Conservation (phyloP, 768 basidiomycete genomes). For the Pulveroboletus sp. region DNA sequence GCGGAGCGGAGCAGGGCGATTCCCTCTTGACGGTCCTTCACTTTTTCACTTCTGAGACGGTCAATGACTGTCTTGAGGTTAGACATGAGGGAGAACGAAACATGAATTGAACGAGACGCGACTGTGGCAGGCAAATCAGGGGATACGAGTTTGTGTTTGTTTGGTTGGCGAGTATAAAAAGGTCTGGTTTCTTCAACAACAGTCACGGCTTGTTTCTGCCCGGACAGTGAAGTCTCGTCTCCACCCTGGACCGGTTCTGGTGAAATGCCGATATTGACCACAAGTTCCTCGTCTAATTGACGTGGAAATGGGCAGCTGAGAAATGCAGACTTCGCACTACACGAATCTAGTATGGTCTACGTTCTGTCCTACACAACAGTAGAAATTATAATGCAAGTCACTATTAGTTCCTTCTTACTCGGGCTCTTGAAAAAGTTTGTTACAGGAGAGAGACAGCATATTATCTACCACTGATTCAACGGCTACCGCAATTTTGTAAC, state of each 20-base stretch:
- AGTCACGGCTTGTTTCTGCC: conserved; percentile 68
- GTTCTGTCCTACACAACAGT: conserved; percentile 32
- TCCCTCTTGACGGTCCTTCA: conserved; percentile 69
- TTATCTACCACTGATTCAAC: too few species aligned
- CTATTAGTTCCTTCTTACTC: too few species aligned
- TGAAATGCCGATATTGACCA: conserved; percentile 61
- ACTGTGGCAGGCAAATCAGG: conserved; percentile 13
- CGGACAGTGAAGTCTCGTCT: conserved; percentile 56
- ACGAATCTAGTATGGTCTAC: conserved; percentile 34
- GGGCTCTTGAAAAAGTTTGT: too few species aligned
- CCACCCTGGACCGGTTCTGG: conserved; percentile 79
- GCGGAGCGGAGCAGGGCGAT: conserved; percentile 45
- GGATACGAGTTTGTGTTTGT: conserved; percentile 25
- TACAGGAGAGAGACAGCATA: too few species aligned
- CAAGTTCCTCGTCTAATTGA: conserved; percentile 51
- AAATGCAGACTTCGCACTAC: conserved; percentile 34
- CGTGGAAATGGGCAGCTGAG: conserved; percentile 48
- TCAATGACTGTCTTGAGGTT: conserved; percentile 48
- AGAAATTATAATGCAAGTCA: not conserved
- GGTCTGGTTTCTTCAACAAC: not conserved
- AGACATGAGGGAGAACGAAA: conserved; percentile 25
- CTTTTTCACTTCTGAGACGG: conserved; percentile 55
- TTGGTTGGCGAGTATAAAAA: conserved; percentile 29
- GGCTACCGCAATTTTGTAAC: too few species aligned
- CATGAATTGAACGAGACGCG: conserved; percentile 14